Evolutionary conservation across 208 protist genomes (phyloP), one percentile per base, ranked within the genome.

Genomic region (Porcisia deanei): DNA sequence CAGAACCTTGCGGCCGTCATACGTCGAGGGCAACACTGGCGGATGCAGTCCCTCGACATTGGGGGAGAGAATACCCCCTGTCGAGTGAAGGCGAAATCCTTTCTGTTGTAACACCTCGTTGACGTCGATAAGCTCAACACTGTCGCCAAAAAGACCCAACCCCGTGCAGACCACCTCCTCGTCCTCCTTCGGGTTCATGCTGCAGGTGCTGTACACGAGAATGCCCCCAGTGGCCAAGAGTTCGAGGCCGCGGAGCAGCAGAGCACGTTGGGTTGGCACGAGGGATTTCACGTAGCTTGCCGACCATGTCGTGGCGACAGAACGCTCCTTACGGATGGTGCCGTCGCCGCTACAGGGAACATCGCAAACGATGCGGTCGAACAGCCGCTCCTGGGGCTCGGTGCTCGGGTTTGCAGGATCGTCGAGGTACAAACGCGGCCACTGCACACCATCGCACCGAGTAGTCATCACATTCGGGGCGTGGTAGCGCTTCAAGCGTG

Each of bases 141-240:
- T 74, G 77, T 94, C 88, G 53, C 83, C 80, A 73, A 95, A 96
- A 34, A 91, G 71, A 66, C 94, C 91, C 55, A 98, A 80, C 1
- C 75, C 93, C 4, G 89, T 82, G 57, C 88, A 93, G 12, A 99
- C 95, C 57, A 99, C 97, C 68, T 98, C 96, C 82, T 99, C 98
- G 71, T 99, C 93, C 83, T 99, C 98, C 75, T 98, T 94, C 39
- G 98, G 98, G 76, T 99, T 98, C 64, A 99, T 81, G 66, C 95
- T 98, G 85, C 98, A 99, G 18, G 98, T 99, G 71, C 96, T 99
- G 89, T 99, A 99, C 6, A 99, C 98, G 34, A 99, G 87, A 41
- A 95, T 79, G 47, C 98, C 98, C 54, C 71, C 87, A 39, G 78
- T 80, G 37, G 67, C 77, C 18, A 98, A 85, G 52, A 98, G 75